Evolutionary conservation across 129 eudicot species (phyloP).

Genomic region (Heracleum sosnowskyi): DNA sequence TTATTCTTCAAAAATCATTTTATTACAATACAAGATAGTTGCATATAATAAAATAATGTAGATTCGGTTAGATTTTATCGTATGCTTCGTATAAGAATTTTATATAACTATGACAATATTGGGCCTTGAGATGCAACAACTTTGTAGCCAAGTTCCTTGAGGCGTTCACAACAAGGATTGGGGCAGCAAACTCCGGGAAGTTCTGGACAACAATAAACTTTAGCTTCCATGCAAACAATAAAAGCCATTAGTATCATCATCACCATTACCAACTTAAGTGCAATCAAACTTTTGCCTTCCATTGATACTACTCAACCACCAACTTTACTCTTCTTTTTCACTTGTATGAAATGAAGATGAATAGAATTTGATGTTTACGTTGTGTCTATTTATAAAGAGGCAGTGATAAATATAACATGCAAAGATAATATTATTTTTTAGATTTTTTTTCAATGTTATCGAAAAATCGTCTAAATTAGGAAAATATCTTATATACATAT

Average conservation of each 20-base stretch:
- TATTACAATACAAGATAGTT: fast-evolving
- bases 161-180: not conserved
- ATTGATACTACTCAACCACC: not conserved
- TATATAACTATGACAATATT: not conserved
- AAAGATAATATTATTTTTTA: not conserved
- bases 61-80: too few relatives aligned
- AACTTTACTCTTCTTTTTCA: too few relatives aligned
- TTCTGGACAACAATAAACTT: not conserved
- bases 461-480: too few relatives aligned
- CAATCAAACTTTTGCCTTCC: not conserved
- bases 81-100: too few relatives aligned
- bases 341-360: not conserved
- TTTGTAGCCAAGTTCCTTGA: not conserved
- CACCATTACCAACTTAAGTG: not conserved
- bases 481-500: too few relatives aligned
- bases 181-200: not conserved
- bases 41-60: too few relatives aligned
- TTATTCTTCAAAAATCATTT: too few relatives aligned
- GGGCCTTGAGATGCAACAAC: not conserved
- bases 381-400: not conserved
- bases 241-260: not conserved
- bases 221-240: not conserved
- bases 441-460: too few relatives aligned
- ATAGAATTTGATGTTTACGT: not conserved
- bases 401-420: not conserved